Evolutionary conservation across 345 rosid species (phyloP).

Genomic region (Gossypium ekmanianum): DNA sequence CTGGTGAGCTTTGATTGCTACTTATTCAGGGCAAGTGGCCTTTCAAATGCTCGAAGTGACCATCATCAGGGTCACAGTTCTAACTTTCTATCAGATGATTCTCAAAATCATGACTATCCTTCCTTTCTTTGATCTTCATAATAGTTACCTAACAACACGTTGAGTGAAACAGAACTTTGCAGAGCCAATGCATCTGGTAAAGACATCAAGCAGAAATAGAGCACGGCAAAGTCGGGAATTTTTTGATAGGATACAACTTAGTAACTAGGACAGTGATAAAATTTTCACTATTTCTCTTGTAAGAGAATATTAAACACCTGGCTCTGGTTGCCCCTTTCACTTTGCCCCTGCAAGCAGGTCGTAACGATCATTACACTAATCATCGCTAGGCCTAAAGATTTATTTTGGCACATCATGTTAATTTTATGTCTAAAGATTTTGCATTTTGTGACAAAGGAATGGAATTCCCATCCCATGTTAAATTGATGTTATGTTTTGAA

Average conservation of each 20-base stretch:
- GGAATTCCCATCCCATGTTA: background rate
- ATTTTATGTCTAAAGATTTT: background rate
- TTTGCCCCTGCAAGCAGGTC: constrained; percentile 23
- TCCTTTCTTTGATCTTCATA: constrained; percentile 23
- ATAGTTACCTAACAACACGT: constrained; percentile 28
- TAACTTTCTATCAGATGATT: constrained; percentile 15
- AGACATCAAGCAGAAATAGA: too few relatives aligned
- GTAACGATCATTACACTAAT: constrained; percentile 31
- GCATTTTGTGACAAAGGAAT: background rate
- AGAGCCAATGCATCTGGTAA: constrained; percentile 23
- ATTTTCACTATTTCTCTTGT: too few relatives aligned
- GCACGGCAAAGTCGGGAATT: constrained; percentile 8
- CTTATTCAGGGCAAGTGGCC: background rate
- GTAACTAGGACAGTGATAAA: too few relatives aligned
- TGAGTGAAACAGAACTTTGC: constrained; percentile 21
- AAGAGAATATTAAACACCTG: too few relatives aligned
- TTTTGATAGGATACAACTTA: background rate
- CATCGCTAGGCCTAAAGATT: constrained; percentile 27
- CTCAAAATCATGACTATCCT: constrained; percentile 26
- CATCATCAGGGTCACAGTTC: background rate
- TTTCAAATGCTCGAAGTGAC: background rate
- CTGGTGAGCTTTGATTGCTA: background rate
- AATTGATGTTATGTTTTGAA: background rate
- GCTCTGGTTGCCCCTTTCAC: too few relatives aligned
- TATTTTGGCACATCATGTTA: background rate